Evolutionary conservation across 148 eudicot genomes (phyloP).

Genomic region (Polygonum maritimum): DNA sequence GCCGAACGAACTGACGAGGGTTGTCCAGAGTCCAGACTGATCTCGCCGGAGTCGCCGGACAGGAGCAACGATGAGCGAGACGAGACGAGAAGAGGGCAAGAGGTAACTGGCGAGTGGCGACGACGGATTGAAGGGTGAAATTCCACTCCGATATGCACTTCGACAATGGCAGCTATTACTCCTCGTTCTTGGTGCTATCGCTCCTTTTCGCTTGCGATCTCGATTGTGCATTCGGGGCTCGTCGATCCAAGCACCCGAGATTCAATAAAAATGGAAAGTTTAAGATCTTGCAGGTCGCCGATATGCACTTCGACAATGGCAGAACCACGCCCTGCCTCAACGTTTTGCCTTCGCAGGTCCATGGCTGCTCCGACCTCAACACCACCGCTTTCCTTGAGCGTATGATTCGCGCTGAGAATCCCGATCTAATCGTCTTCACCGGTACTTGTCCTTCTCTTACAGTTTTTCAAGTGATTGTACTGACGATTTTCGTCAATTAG

Average conservation of each 20-base stretch:
- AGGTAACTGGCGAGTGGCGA: too few species aligned
- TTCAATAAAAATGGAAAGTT: conserved; percentile 60
- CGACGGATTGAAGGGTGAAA: too few species aligned
- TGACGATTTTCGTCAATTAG: neutral
- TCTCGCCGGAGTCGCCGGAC: too few species aligned
- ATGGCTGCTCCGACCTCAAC: conserved; percentile 72
- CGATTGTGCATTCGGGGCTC: neutral
- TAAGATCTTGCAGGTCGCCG: conserved; percentile 88
- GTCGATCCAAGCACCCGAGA: conserved; percentile 21
- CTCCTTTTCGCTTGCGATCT: neutral
- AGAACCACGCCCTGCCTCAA: conserved; percentile 42
- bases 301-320: conserved; percentile 84
- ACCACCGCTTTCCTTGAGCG: conserved; percentile 66
- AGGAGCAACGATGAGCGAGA: too few species aligned
- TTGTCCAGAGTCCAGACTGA: too few species aligned
- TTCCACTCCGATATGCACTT: too few species aligned
- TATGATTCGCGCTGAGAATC: conserved; percentile 66
- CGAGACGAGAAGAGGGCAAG: too few species aligned
- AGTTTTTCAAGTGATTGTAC: neutral
- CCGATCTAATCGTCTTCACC: conserved; percentile 80
- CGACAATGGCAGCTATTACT: too few species aligned
- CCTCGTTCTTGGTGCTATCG: neutral
- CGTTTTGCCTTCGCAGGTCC: conserved; percentile 50
- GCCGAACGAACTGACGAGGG: too few species aligned
- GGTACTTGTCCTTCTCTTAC: conserved; percentile 27